phyloP scores from a whole-genome alignment of 1,139 yeast genomes.

The Fermentozyma sake region DNA sequence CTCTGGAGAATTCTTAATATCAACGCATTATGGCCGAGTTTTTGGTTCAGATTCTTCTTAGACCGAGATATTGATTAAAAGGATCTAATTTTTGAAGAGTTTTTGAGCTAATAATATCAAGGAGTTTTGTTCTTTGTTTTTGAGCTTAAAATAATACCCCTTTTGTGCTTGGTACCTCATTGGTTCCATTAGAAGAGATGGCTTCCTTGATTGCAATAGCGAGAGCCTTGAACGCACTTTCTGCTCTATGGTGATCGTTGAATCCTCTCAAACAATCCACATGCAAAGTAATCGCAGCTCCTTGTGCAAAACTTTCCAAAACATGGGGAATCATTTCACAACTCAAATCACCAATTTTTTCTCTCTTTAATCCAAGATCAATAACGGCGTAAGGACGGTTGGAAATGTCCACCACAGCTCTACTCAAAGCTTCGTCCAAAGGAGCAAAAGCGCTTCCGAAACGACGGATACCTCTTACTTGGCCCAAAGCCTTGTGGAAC shows the following conservation, averaged over 20 bases:
- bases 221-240: constrained; percentile 91
- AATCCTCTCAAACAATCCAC: constrained; percentile 91
- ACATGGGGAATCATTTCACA: constrained; percentile 98
- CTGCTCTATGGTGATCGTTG: constrained; percentile 95
- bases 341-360: constrained; percentile 85
- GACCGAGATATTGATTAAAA: no score
- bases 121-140: no score
- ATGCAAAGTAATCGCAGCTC: constrained; percentile 85
- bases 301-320: constrained; percentile 87
- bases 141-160: constrained; percentile 83
- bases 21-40: no score
- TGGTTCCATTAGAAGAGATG: constrained; percentile 71
- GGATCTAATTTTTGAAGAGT: no score
- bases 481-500: constrained; percentile 85
- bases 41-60: no score
- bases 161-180: constrained; percentile 94
- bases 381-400: constrained; percentile 90
- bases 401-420: constrained; percentile 92
- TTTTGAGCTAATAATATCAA: no score
- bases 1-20: no score
- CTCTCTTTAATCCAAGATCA: constrained; percentile 86
- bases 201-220: constrained; percentile 92
- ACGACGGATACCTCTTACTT: constrained; percentile 83
- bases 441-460: constrained; percentile 97
- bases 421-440: constrained; percentile 86